These are phyloP conservation scores for Knoxia roxburghii DNA, from an alignment of 257 asterid species.

Conservation along the genomic window DNA sequence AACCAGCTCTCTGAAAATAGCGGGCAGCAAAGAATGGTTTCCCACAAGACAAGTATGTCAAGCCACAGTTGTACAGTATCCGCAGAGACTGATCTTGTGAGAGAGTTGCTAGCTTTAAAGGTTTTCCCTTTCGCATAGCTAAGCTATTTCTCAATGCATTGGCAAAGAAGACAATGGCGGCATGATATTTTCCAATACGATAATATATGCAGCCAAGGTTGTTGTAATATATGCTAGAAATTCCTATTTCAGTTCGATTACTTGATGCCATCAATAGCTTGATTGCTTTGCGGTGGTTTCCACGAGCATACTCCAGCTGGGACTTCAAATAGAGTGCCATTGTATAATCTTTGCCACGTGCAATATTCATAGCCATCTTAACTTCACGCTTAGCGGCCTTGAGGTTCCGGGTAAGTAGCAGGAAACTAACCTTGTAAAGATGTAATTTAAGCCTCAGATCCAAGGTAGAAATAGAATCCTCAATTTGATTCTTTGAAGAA, in stretches of 20 bases:
- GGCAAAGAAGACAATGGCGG: constrained; percentile 63
- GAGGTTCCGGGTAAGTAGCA: constrained; percentile 67
- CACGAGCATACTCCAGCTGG: constrained; percentile 86
- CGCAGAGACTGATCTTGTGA: constrained; percentile 65
- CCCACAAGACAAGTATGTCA: constrained; percentile 70
- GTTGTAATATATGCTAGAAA: constrained; percentile 70
- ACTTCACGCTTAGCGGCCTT: constrained; percentile 93
- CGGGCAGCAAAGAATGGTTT: constrained; percentile 70
- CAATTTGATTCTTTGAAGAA: constrained; percentile 47
- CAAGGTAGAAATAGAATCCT: constrained; percentile 43
- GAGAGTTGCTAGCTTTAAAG: constrained; percentile 47
- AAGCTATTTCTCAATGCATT: constrained; percentile 60
- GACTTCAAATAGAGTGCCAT: constrained; percentile 81
- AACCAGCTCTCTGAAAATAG: constrained; percentile 63
- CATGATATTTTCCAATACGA: constrained; percentile 66
- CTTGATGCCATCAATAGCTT: constrained; percentile 75
- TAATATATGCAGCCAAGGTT: constrained; percentile 83
- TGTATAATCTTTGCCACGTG: constrained; percentile 72
- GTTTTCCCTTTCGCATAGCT: constrained; percentile 50
- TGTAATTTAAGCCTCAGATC: constrained; percentile 72
- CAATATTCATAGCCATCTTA: constrained; percentile 81
- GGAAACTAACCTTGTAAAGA: constrained; percentile 71
- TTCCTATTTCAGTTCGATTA: constrained; percentile 48
- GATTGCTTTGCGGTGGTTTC: constrained; percentile 72
- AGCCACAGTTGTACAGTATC: constrained; percentile 70